Percentiles rank a stretch among this genome's conserved stretches.
Conservation (phyloP, 2,329 filamentous ascomycete species). For the Periconia macrospinosa region DNA sequence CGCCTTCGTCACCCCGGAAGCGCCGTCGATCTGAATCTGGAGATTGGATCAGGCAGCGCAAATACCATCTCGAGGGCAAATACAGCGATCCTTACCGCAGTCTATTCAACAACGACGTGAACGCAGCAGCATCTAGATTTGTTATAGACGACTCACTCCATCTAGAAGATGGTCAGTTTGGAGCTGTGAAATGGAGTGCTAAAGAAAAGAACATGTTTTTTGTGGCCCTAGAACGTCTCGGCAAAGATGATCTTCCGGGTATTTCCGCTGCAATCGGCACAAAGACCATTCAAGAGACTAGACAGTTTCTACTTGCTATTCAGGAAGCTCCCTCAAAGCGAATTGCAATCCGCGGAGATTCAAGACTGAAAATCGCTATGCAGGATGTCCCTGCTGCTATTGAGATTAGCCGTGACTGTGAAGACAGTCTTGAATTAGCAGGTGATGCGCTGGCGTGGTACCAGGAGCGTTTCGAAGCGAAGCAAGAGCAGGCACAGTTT, state of each 20-base stretch:
- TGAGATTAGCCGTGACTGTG: conserved; percentile 71
- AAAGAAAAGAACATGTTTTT: conserved; percentile 74
- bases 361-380: conserved; percentile 44
- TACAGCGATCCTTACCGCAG: conserved; percentile 50
- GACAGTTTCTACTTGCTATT: conserved; percentile 68
- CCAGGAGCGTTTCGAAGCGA: conserved; percentile 66
- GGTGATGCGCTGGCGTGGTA: conserved; percentile 67
- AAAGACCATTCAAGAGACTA: conserved; percentile 76
- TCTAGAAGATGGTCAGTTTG: conserved; percentile 60
- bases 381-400: conserved; percentile 69
- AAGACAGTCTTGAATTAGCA: conserved; percentile 65
- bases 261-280: conserved; percentile 67
- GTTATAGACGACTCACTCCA: conserved; percentile 5
- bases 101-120: conserved; percentile 37
- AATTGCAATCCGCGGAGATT: conserved; percentile 8
- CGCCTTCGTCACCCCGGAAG: conserved; percentile 23
- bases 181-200: conserved; percentile 69
- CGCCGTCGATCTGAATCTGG: conserved; percentile 24
- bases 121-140: conserved; percentile 19
- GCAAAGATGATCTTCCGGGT: conserved; percentile 61
- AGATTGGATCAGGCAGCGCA: conserved; percentile 17
- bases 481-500: conserved; percentile 62
- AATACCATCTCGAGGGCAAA: conserved; percentile 37
- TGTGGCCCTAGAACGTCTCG: conserved; percentile 63
- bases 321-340: conserved; percentile 50